Percentiles rank a stretch among this genome's conserved stretches.
phyloP scores from a whole-genome alignment of 345 rosid genomes.

The Eucalyptus pumila region DNA sequence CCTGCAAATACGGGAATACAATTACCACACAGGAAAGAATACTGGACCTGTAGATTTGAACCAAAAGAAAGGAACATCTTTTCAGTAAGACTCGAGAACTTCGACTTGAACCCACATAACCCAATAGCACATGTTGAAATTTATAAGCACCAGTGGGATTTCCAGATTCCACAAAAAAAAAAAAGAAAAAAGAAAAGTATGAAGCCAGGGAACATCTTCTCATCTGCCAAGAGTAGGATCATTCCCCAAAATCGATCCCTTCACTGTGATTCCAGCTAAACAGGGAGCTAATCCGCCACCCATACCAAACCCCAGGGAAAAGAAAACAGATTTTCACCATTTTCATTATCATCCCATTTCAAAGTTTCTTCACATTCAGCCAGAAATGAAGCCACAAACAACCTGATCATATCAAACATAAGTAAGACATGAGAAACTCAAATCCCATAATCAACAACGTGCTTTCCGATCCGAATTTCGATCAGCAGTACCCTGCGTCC shows the following conservation, averaged over 20 bases:
- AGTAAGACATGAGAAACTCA: neutral
- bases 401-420: neutral
- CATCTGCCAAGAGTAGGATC: neutral
- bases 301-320: neutral
- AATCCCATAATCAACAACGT: neutral
- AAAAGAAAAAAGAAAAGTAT: neutral
- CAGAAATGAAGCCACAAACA: neutral
- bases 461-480: neutral
- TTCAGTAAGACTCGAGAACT: neutral
- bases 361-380: neutral
- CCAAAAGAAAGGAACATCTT: neutral
- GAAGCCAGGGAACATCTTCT: neutral
- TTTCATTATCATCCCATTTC: neutral
- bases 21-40: neutral
- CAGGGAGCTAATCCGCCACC: neutral
- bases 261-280: neutral
- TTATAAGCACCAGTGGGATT: neutral
- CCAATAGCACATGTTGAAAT: neutral
- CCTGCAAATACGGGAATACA: constrained; percentile 19
- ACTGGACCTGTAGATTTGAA: neutral
- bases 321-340: neutral
- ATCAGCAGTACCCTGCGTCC: neutral
- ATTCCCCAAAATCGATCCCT: neutral
- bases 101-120: neutral
- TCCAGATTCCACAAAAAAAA: neutral